Conservation (phyloP, 1,284 basidiomycete genomes). For the Pisolithus thermaeus region DNA sequence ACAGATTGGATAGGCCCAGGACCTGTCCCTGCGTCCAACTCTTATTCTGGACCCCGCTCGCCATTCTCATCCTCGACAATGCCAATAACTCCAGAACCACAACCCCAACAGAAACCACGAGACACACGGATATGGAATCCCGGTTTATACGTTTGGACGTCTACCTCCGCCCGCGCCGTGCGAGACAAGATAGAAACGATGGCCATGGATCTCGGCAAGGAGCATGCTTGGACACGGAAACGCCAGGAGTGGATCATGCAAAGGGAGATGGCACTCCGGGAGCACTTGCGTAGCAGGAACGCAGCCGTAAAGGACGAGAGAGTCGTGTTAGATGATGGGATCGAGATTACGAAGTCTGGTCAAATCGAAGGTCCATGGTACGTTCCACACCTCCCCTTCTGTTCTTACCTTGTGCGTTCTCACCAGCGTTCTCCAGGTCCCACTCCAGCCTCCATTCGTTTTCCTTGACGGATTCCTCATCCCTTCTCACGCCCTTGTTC, state of each 20-base stretch:
- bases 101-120: background rate
- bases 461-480: background rate
- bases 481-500: slow-evolving; percentile 26
- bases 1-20: slow-evolving; percentile 33
- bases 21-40: slow-evolving; percentile 23
- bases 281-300: background rate
- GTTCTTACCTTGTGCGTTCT: background rate
- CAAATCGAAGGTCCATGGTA: background rate
- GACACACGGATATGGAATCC: slow-evolving; percentile 6
- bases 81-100: background rate
- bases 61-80: background rate
- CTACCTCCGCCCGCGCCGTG: background rate
- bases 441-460: slow-evolving; percentile 15
- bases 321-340: background rate
- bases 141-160: background rate
- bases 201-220: background rate
- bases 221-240: background rate
- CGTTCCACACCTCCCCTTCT: background rate
- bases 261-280: background rate
- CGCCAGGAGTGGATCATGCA: background rate
- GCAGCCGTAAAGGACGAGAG: background rate
- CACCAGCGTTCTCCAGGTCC: slow-evolving; percentile 10
- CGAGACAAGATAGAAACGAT: slow-evolving; percentile 1
- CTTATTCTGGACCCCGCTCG: background rate
- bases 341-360: background rate